Percentiles rank a stretch among this genome's conserved stretches.
Evolutionary conservation across 106 monocot species (phyloP).

Genomic region (Amphibolis antarctica): DNA sequence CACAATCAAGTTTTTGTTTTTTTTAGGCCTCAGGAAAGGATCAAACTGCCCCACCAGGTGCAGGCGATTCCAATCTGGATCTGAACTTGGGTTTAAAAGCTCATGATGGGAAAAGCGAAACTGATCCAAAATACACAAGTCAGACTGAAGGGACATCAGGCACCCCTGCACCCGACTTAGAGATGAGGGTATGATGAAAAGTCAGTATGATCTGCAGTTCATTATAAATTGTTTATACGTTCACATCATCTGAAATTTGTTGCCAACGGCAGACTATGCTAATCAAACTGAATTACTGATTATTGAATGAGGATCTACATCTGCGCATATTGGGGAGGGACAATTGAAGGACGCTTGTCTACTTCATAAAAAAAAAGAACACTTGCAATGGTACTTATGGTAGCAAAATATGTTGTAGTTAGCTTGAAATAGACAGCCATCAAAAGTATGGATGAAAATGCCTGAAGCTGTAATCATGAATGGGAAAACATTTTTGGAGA

Average conservation of each 20-base stretch:
- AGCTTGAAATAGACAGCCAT: neutral
- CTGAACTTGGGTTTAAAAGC: constrained; percentile 7
- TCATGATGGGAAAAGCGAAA: constrained; percentile 4
- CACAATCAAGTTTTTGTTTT: neutral
- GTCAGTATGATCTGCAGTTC: neutral
- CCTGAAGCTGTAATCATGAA: too few relatives aligned
- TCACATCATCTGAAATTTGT: neutral
- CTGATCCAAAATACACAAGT: neutral
- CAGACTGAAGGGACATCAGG: neutral
- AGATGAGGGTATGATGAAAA: neutral
- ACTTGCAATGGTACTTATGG: neutral
- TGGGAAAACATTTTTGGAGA: too few relatives aligned
- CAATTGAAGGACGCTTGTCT: too few relatives aligned
- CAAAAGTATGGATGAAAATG: too few relatives aligned
- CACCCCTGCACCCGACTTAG: neutral
- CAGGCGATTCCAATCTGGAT: neutral
- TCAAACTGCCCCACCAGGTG: neutral
- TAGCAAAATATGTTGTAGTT: neutral
- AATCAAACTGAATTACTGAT: neutral
- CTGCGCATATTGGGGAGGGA: too few relatives aligned
- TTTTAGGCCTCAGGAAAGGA: constrained; percentile 1
- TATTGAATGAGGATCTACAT: neutral
- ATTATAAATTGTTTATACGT: too few relatives aligned
- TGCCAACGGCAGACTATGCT: neutral
- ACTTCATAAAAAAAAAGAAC: too few relatives aligned